Evolutionary conservation across 352 stramenopile species (phyloP), one percentile per base, ranked within the genome.

Genomic region (Phytophthora pisi): DNA sequence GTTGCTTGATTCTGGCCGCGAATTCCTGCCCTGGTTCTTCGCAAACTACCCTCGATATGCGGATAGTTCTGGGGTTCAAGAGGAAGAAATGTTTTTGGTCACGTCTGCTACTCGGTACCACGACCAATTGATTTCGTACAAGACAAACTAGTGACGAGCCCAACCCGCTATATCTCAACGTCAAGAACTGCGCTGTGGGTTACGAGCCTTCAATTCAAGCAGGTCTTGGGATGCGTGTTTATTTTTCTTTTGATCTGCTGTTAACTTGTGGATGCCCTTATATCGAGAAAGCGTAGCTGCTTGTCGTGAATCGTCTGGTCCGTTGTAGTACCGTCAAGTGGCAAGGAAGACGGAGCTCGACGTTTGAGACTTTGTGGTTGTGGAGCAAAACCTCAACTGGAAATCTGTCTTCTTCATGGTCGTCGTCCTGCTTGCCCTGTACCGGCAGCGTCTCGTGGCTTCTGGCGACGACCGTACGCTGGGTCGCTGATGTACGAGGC

Each of bases 261-360:
- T 91, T 40, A 93, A 68, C 45, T 84, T 88, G 54, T 89, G 77
- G 0, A 84, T 92, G 40, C 91, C 86, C 60, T 93, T 78, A 38
- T 95, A 91, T 34, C 47, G 6, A 93, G 57, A 16, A 90, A 88
- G 34, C 87, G 75, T 20, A 20, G 55, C 6, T 85, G 82, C 65
- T 91, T 95, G 71, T 93, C 83, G 61, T 95, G 83, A 59, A 89
- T 93, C 71, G 83, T 91, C 73, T 95, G 91, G 71, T 92, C 91
- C 15, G 79, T 79, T 11, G 84, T 90, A n/a, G 83, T 91, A 16
- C 84, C 76, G 52, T 93, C 87, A 7, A 95, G 75, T 3, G 82
- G 91, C 2, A 95, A 64, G 24, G 70, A 68, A 4, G 70, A 28
- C 1, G 84, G 84, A 95, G 60, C n/a, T 83, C 83, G 1, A 92